Base-by-base conservation (phyloP, 805 yeast genomes). In the Teunomyces cretensis region DNA sequence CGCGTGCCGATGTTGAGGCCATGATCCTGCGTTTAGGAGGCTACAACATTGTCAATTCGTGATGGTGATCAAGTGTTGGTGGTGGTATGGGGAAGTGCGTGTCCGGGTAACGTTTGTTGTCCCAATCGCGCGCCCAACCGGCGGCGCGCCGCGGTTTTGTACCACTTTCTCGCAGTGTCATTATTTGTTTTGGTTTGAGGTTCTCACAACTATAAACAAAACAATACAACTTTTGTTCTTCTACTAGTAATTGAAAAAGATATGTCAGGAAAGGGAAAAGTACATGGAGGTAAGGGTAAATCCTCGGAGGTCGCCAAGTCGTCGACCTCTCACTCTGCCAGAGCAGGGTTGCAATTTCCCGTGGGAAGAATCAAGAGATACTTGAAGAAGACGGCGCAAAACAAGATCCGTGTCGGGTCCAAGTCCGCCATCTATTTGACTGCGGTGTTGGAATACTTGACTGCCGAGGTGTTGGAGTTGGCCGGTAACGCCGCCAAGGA, bases 321-420 rank as follows among this genome's bases (percentile, higher is more conserved):
- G 41, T 78, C 92, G 16, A 91, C 86, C 57, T 87, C 96, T 11
- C 96, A 91, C 57, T 88, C 96, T 5, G 96, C 96, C 8, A 84
- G 95, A 68, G 97, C 97, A 22, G 97, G 97, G 19, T 75, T 90
- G 65, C 94, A 86, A 67, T 94, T 94, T 75, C 99, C 99, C 41
- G 98, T 95, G 31, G 99, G 99, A 49, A 89, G 99, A 84, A 90
- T 94, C 58, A 92, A 94, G 81, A 83, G 99, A 76, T 92, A 90
- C 67, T 78, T 94, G 69, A 92, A 91, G 76, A 84, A 79, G 68
- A 88, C 86, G 53, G 96, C 96, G 15, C 94, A 88, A 65, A 88
- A 88, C 70, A 79, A 79, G 57, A 71, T 79, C 53, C 69, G 96
- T 67, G 95, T 89, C 40, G 96, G 96, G 47, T 86, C 67, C 70